These are phyloP conservation scores for Aureobasidium sp. DNA, from an alignment of 2,329 filamentous ascomycete genomes.

Conservation along the genomic window DNA sequence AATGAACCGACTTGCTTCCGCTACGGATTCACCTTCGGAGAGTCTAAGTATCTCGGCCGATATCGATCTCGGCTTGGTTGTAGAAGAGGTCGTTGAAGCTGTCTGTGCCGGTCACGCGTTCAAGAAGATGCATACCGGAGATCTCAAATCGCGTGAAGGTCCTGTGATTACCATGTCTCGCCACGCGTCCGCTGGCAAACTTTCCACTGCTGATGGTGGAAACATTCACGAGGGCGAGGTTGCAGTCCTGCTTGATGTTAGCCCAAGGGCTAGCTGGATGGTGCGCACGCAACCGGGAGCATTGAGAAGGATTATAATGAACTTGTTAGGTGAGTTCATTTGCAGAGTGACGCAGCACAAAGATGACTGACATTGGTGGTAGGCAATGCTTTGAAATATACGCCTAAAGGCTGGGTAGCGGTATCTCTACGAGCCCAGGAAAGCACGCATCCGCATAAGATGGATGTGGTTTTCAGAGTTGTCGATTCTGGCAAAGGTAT, in stretches of 20 bases:
- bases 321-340: constrained; percentile 32
- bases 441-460: background rate
- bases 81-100: constrained; percentile 16
- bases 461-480: constrained; percentile 31
- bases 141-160: background rate
- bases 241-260: constrained; percentile 40
- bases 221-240: constrained; percentile 24
- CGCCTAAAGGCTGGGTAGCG: constrained; percentile 34
- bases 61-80: constrained; percentile 10
- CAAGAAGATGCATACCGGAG: constrained; percentile 19
- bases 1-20: background rate
- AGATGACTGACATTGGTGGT: background rate
- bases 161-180: constrained; percentile 3
- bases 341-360: background rate
- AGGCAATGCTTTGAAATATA: constrained; percentile 41
- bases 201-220: background rate
- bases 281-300: constrained; percentile 41
- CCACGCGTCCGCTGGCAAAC: background rate
- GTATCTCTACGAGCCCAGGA: constrained; percentile 21
- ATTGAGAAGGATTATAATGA: constrained; percentile 41
- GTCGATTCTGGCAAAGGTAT: constrained; percentile 62
- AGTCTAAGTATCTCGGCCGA: constrained; percentile 14
- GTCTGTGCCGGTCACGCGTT: constrained; percentile 38
- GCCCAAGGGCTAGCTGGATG: constrained; percentile 34
- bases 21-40: constrained; percentile 6